phyloP scores from a whole-genome alignment of 768 basidiomycete genomes.

The Hericium alpestre region DNA sequence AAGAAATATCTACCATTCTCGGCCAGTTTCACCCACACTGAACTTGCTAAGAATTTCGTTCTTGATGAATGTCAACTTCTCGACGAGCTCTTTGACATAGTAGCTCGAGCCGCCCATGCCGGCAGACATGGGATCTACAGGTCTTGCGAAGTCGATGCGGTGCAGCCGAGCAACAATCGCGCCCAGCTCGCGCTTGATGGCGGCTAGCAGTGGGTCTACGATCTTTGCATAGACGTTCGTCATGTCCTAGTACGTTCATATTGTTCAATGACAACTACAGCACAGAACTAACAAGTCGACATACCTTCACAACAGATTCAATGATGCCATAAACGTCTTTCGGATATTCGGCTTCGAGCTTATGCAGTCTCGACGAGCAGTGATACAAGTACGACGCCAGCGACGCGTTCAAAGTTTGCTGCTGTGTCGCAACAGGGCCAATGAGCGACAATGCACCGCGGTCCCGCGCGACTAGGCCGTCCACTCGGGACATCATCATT shows the following conservation, averaged over 20 bases:
- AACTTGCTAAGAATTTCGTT: slow-evolving; percentile 64
- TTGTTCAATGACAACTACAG: not conserved
- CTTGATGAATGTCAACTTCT: slow-evolving; percentile 78
- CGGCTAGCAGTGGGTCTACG: slow-evolving; percentile 48
- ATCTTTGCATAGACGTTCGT: slow-evolving; percentile 42
- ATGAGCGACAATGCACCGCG: slow-evolving; percentile 65
- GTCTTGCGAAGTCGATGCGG: slow-evolving; percentile 59
- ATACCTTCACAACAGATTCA: slow-evolving; percentile 48
- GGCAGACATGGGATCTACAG: slow-evolving; percentile 42
- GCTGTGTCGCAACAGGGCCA: slow-evolving; percentile 69
- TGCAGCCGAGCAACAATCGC: slow-evolving; percentile 78
- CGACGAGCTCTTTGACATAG: slow-evolving; percentile 88
- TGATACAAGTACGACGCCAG: slow-evolving; percentile 75
- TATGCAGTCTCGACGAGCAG: slow-evolving; percentile 57
- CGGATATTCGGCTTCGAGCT: slow-evolving; percentile 57
- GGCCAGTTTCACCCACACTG: slow-evolving; percentile 57
- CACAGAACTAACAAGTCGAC: slow-evolving; percentile 9
- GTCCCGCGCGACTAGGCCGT: slow-evolving; percentile 65
- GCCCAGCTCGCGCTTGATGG: slow-evolving; percentile 72
- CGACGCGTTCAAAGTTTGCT: slow-evolving; percentile 69
- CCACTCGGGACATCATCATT: slow-evolving; percentile 50
- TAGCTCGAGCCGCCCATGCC: slow-evolving; percentile 55
- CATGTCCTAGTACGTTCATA: slow-evolving; percentile 32
- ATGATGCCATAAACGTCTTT: slow-evolving; percentile 47
- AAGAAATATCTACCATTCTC: slow-evolving; percentile 53